Evolutionary conservation across 441 rosid species (phyloP), one percentile per base, ranked within the genome.

Genomic region (Erysimum pusillum): DNA sequence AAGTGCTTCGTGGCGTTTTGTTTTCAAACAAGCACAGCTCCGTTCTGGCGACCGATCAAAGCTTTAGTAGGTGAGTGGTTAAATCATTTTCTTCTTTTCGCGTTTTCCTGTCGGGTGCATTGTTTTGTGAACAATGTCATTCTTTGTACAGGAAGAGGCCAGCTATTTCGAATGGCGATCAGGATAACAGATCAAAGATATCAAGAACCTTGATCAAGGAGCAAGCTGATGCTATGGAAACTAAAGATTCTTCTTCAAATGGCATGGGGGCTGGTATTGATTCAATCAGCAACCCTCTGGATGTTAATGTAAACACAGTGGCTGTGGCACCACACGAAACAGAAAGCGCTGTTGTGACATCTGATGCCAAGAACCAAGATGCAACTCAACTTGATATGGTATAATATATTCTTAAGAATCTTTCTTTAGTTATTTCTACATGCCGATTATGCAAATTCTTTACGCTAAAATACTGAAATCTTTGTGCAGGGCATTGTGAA

Each of bases 1-100:
- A 89, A 85, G 85, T 90, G 79, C 88, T 96, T 38, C 91, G 92
- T 63, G 97, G 98, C 60, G 82, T 96, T 75, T 67, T 96, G 79
- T 91, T 96, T 85, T 76, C 93, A 59, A 89, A 87, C 87, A 91
- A 86, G 70, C 89, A 86, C 39, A 77, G 52, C 75, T 56, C 87
- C 18, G 49, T 76, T 75, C 80, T 68, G 38, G 35, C 81, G 61
- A 66, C 76, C 38, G 79, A 81, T 82, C 84, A 77, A 65, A 85
- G 77, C 75, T 83, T 81, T 71, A 83, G 80, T 69, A 87, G 97
- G 97, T 86, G 67, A 82, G 89, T 61, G 79, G 62, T 72, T 59
- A 9, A 1, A 51, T 46, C 34, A 65, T 53, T 9, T 69, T 52
- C 51, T 59, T 63, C n/a, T 3, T 61, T 34, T 35, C 9, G 39